These are phyloP conservation scores for Physcomitrium patens DNA, from an alignment of 225 moss, liverwort and hornwort genomes.

Conservation along the genomic window DNA sequence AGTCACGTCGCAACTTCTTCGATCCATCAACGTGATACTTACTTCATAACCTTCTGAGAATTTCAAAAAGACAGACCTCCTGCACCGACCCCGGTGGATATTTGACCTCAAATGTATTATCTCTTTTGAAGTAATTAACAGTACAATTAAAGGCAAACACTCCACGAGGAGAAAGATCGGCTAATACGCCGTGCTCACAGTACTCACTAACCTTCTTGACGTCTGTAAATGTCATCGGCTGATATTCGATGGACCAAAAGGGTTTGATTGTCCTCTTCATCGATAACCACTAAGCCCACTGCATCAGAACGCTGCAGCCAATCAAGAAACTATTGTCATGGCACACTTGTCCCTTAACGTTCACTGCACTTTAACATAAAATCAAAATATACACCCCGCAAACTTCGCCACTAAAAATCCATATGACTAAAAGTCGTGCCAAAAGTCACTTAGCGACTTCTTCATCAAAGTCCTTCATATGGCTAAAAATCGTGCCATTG, in stretches of 20 bases:
- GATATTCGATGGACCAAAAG: conserved; percentile 95
- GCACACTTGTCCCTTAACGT: conserved; percentile 10
- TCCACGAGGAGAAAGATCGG: conserved; percentile 13
- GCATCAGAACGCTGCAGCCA: conserved; percentile 92
- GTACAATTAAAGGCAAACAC: conserved; percentile 1
- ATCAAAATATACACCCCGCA: not conserved
- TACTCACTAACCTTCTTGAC: conserved; percentile 83
- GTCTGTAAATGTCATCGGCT: conserved; percentile 93
- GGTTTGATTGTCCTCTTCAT: conserved; percentile 97
- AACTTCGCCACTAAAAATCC: not conserved
- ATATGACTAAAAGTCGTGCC: too few relatives aligned
- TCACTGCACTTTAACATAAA: conserved; percentile 9
- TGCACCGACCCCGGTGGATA: not conserved
- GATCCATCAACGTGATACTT: conserved; percentile 3
- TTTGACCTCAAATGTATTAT: conserved; percentile 11
- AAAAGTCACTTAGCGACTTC: too few relatives aligned
- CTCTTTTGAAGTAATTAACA: conserved; percentile 21
- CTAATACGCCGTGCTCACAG: conserved; percentile 25
- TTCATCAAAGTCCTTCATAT: too few relatives aligned
- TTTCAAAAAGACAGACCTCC: conserved; percentile 3
- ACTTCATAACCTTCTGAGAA: not conserved
- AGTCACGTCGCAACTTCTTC: conserved; percentile 13
- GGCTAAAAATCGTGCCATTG: not conserved
- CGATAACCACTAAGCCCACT: conserved; percentile 93
- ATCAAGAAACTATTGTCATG: conserved; percentile 23